Conservation (phyloP, 768 basidiomycete genomes). For the Melanogaster broomeanus region DNA sequence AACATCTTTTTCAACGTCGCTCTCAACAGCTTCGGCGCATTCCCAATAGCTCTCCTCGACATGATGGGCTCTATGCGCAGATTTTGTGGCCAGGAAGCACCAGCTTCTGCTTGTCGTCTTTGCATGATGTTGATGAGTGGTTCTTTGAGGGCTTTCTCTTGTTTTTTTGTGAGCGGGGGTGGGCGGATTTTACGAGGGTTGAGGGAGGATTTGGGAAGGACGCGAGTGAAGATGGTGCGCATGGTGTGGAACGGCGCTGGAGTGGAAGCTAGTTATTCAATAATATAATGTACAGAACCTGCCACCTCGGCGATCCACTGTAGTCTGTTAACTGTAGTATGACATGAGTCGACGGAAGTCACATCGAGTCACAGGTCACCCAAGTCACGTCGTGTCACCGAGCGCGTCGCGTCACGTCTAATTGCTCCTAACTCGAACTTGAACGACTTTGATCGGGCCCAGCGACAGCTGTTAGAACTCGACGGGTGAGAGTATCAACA, state of each 20-base stretch:
- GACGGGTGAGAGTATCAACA: neutral
- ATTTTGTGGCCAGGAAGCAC: conserved; percentile 46
- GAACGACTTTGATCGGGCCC: neutral
- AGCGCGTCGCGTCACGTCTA: conserved; percentile 21
- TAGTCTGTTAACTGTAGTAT: neutral
- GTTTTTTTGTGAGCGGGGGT: conserved; percentile 33
- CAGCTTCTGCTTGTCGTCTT: conserved; percentile 39
- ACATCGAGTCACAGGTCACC: neutral
- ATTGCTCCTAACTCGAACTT: neutral
- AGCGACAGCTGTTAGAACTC: neutral
- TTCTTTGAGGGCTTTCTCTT: conserved; percentile 27
- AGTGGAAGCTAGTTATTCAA: neutral
- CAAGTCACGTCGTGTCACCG: conserved; percentile 26
- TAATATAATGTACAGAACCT: too few relatives aligned
- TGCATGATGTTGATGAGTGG: conserved; percentile 45
- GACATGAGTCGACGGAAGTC: neutral
- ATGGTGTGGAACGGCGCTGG: conserved; percentile 3
- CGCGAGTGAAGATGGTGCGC: conserved; percentile 29
- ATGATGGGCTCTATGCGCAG: conserved; percentile 51
- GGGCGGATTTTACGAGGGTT: conserved; percentile 23
- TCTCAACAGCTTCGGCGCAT: conserved; percentile 39
- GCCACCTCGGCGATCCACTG: too few relatives aligned
- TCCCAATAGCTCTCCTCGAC: conserved; percentile 39
- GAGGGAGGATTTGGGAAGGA: conserved; percentile 38
- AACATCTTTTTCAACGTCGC: conserved; percentile 42